Evolutionary conservation across 768 basidiomycete species (phyloP).

Genomic region (Baorangia bicolor): DNA sequence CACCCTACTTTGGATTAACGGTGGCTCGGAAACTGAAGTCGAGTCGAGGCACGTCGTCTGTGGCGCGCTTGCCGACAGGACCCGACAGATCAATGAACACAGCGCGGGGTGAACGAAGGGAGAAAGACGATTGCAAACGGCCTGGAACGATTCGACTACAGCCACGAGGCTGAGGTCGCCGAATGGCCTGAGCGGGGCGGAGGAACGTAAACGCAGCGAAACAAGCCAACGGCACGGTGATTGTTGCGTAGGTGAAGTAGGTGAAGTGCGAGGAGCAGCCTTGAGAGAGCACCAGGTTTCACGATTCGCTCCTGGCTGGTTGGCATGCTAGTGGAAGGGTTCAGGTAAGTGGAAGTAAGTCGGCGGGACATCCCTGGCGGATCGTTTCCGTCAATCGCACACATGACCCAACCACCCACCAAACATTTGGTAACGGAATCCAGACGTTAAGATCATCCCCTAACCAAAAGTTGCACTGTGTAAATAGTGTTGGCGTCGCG

Average conservation of each 20-base stretch:
- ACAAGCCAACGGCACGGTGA: too few species aligned
- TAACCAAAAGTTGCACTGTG: not conserved
- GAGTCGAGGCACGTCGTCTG: not conserved
- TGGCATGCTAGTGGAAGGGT: too few species aligned
- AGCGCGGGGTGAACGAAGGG: slow-evolving; percentile 1
- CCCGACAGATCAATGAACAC: too few species aligned
- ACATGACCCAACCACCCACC: not conserved
- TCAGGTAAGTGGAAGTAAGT: slow-evolving; percentile 1
- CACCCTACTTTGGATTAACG: not conserved
- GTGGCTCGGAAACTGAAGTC: not conserved
- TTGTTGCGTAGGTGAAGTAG: too few species aligned
- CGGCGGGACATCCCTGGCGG: slow-evolving; percentile 2
- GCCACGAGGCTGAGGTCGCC: too few species aligned
- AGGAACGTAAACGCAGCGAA: too few species aligned
- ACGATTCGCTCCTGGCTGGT: too few species aligned
- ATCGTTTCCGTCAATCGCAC: not conserved
- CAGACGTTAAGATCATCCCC: not conserved
- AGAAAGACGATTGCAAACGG: not conserved
- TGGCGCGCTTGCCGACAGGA: slow-evolving; percentile 8
- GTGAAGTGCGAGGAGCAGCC: too few species aligned
- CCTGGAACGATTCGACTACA: not conserved
- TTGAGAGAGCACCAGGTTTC: too few species aligned
- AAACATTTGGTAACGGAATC: slow-evolving; percentile 6
- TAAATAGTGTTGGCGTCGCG: not conserved
- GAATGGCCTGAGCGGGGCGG: too few species aligned